Percentiles rank a stretch among this genome's conserved stretches.
Evolutionary conservation across 2,329 filamentous ascomycete genomes (phyloP).

Genomic region (Dothiorella sarmentorum): DNA sequence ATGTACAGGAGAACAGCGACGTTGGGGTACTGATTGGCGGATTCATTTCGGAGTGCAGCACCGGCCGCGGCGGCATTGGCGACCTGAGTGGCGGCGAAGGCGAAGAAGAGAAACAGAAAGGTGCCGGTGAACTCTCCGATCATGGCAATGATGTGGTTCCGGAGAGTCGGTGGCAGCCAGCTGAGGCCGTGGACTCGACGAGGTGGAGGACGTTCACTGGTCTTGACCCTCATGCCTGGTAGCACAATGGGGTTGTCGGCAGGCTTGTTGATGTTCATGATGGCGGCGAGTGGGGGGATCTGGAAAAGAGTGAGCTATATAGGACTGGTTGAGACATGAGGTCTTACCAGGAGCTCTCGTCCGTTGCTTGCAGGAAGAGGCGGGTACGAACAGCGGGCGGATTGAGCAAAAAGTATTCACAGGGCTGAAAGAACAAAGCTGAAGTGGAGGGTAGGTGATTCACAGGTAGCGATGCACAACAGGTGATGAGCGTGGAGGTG

Average conservation of each 20-base stretch:
- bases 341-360: background rate
- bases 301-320: background rate
- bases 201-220: constrained; percentile 34
- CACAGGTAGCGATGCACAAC: constrained; percentile 4
- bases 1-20: constrained; percentile 38
- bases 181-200: constrained; percentile 37
- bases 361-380: background rate
- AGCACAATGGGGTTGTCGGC: constrained; percentile 36
- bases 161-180: constrained; percentile 43
- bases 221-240: constrained; percentile 38
- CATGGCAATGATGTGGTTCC: constrained; percentile 46
- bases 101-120: constrained; percentile 42
- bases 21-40: constrained; percentile 30
- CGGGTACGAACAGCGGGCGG: background rate
- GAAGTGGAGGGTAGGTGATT: constrained; percentile 1
- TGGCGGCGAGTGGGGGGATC: constrained; percentile 19
- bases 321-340: background rate
- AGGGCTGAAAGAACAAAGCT: constrained; percentile 6
- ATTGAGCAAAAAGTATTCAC: background rate
- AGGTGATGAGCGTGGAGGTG: background rate
- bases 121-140: constrained; percentile 43
- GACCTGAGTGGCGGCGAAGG: constrained; percentile 40
- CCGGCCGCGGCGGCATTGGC: constrained; percentile 36
- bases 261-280: constrained; percentile 40
- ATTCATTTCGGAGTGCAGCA: constrained; percentile 17